Percentiles rank a stretch among this genome's conserved stretches.
phyloP scores from a whole-genome alignment of 352 stramenopile species.

The Elongisporangium senticosum region DNA sequence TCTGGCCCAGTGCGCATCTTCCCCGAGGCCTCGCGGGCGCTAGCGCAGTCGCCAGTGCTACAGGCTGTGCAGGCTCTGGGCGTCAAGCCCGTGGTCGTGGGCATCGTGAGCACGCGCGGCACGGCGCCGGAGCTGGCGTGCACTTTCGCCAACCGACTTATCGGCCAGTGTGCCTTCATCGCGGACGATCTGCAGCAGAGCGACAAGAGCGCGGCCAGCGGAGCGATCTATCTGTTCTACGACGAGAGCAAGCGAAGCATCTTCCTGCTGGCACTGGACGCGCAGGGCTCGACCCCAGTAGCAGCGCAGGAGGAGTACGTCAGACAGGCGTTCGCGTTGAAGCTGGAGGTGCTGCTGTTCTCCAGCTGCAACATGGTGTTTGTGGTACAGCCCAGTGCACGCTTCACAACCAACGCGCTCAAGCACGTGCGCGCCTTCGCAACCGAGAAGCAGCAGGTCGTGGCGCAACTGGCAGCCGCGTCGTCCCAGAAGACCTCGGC shows the following conservation, averaged over 20 bases:
- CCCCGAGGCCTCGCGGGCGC: conserved; percentile 22
- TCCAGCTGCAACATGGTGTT: conserved; percentile 56
- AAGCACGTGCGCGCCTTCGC: conserved; percentile 41
- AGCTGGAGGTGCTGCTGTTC: conserved; percentile 64
- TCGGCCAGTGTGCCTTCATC: conserved; percentile 50
- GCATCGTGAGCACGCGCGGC: conserved; percentile 34
- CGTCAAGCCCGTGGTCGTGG: conserved; percentile 40
- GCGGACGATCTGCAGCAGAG: conserved; percentile 18
- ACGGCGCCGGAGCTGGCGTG: conserved; percentile 25
- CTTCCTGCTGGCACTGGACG: conserved; percentile 40
- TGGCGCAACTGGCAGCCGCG: conserved; percentile 19
- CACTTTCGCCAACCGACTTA: conserved; percentile 56
- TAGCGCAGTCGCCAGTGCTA: conserved; percentile 11
- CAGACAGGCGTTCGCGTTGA: conserved; percentile 31
- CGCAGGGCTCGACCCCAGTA: conserved; percentile 7
- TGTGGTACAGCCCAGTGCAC: conserved; percentile 31
- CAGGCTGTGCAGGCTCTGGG: conserved; percentile 34
- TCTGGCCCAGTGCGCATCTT: conserved; percentile 50
- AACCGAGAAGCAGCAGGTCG: conserved; percentile 51
- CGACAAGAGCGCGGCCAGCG: conserved; percentile 16
- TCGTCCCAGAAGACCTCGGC: conserved; percentile 11
- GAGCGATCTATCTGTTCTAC: conserved; percentile 46
- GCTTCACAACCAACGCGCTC: conserved; percentile 34
- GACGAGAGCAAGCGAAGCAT: conserved; percentile 37
- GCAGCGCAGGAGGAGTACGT: conserved; percentile 23